A percentile compares a stretch with the other conserved stretches of the same genome.
Conservation (phyloP, 2,329 filamentous ascomycete species). For the Drechslera avenae region DNA sequence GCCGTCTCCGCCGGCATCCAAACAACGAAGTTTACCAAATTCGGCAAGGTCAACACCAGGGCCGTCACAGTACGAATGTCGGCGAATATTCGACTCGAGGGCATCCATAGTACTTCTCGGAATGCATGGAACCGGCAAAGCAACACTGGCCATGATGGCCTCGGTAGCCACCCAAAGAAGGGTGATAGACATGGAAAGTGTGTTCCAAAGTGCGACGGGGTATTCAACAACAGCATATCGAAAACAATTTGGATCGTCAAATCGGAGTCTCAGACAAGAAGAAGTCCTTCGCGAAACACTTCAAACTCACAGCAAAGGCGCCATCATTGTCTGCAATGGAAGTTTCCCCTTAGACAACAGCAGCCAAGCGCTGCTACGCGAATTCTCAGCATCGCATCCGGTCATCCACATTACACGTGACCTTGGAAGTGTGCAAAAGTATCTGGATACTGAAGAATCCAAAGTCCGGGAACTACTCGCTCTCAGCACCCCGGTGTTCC, state of each 20-base stretch:
- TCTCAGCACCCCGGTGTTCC: constrained; percentile 63
- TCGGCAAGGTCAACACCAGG: constrained; percentile 31
- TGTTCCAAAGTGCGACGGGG: constrained; percentile 68
- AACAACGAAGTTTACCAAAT: constrained; percentile 18
- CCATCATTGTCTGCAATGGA: constrained; percentile 72
- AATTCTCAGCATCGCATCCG: constrained; percentile 69
- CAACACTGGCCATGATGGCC: constrained; percentile 74
- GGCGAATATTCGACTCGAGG: constrained; percentile 59
- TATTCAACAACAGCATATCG: constrained; percentile 67
- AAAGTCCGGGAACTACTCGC: constrained; percentile 64
- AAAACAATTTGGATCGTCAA: constrained; percentile 63
- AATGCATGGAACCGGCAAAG: constrained; percentile 76
- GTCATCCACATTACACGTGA: constrained; percentile 75
- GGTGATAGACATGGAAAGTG: constrained; percentile 70
- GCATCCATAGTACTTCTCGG: constrained; percentile 75
- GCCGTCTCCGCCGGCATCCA: constrained; percentile 16
- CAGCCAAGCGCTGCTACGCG: constrained; percentile 63
- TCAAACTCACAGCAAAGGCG: constrained; percentile 61
- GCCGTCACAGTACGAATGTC: constrained; percentile 28
- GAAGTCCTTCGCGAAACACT: constrained; percentile 67
- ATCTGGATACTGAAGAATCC: constrained; percentile 60
- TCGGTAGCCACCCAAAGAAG: constrained; percentile 70
- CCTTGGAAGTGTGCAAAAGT: constrained; percentile 64
- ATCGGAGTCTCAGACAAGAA: constrained; percentile 67
- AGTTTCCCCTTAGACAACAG: constrained; percentile 67